Conservation (phyloP, 2,329 filamentous ascomycete genomes). For the Alternaria hordeiaustralica region DNA sequence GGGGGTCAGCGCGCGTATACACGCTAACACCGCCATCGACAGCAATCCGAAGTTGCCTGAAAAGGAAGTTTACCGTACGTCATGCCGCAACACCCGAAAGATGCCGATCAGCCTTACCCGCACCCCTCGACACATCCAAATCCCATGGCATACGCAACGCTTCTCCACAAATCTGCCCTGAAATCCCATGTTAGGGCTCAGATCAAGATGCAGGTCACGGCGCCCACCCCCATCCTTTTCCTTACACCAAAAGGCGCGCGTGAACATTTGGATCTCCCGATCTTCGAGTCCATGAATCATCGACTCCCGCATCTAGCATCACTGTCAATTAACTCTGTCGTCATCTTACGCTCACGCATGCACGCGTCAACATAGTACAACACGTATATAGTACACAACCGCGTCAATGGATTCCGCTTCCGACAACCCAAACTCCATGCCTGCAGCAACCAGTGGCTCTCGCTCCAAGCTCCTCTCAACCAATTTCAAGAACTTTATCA, state of each 20-base stretch:
- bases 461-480: constrained; percentile 17
- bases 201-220: neutral
- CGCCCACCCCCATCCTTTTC: neutral
- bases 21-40: neutral
- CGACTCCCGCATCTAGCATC: constrained; percentile 2
- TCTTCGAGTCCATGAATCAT: constrained; percentile 6
- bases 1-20: neutral
- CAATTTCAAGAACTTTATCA: constrained; percentile 27
- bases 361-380: neutral
- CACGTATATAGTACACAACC: neutral
- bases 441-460: constrained; percentile 17
- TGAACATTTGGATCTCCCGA: neutral
- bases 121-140: neutral
- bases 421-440: neutral
- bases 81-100: constrained; percentile 1
- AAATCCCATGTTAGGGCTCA: neutral
- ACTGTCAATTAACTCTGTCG: neutral
- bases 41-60: neutral
- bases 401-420: constrained; percentile 1
- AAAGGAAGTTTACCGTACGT: constrained; percentile 1
- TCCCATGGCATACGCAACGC: constrained; percentile 9
- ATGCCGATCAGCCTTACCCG: constrained; percentile 5
- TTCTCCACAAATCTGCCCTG: constrained; percentile 2
- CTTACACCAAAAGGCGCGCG: neutral
- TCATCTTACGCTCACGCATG: constrained; percentile 2